These are phyloP conservation scores for Salix suchowensis DNA, from an alignment of 345 rosid species.

Conservation along the genomic window DNA sequence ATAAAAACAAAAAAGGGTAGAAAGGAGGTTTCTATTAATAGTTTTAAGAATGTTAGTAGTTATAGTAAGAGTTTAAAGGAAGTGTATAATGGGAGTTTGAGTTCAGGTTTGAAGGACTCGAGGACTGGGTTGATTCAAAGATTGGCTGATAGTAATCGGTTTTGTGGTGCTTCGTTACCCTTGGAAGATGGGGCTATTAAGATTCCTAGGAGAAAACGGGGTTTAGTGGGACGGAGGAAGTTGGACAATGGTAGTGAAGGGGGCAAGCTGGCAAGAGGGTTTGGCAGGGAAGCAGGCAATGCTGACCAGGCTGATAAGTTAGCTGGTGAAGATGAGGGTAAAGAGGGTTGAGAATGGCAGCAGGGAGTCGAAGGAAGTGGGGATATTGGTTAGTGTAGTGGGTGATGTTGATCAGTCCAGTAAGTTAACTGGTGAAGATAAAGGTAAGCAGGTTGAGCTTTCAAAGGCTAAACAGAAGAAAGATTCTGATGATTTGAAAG, in stretches of 20 bases:
- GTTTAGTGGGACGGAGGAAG: slow-evolving; percentile 69
- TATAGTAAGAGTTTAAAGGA: slow-evolving; percentile 45
- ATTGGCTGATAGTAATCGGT: slow-evolving; percentile 33
- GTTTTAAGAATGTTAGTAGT: slow-evolving; percentile 35
- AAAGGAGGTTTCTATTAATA: slow-evolving; percentile 51
- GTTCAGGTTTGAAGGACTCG: slow-evolving; percentile 28
- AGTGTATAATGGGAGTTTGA: slow-evolving; percentile 41
- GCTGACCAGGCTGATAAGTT: slow-evolving; percentile 34
- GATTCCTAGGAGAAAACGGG: slow-evolving; percentile 85
- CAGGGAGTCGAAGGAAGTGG: slow-evolving; percentile 28
- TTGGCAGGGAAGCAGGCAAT: slow-evolving; percentile 28
- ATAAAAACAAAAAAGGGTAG: slow-evolving; percentile 56
- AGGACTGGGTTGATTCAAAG: slow-evolving; percentile 38
- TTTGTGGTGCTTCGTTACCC: slow-evolving; percentile 40
- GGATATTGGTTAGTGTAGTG: slow-evolving; percentile 30
- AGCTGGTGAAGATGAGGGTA: slow-evolving; percentile 32
- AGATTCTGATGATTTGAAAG: slow-evolving; percentile 32
- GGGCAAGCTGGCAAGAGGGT: neutral
- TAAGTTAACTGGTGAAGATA: slow-evolving; percentile 35
- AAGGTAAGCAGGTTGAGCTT: slow-evolving; percentile 27
- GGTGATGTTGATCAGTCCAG: slow-evolving; percentile 31
- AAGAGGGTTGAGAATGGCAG: slow-evolving; percentile 16
- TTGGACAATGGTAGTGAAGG: slow-evolving; percentile 37
- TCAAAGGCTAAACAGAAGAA: slow-evolving; percentile 38
- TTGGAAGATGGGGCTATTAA: slow-evolving; percentile 44